Evolutionary conservation across 441 rosid genomes (phyloP).

Genomic region (Euphorbia corollata): DNA sequence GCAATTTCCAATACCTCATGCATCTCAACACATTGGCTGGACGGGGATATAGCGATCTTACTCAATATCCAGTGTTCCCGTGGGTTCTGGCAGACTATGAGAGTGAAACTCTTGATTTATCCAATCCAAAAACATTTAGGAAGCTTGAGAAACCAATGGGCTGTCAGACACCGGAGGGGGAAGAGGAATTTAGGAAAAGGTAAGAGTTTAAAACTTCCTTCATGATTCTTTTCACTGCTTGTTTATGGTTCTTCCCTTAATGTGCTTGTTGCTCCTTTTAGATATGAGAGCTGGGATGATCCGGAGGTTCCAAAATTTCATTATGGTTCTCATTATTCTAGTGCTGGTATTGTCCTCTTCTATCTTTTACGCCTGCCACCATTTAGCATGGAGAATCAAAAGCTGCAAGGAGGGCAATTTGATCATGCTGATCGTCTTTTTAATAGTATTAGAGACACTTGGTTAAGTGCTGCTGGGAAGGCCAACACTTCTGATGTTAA

Average conservation of each 20-base stretch:
- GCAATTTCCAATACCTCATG: conserved; percentile 99
- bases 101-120: conserved; percentile 79
- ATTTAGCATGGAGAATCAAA: conserved; percentile 94
- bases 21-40: conserved; percentile 99
- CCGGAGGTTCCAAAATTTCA: conserved; percentile 99
- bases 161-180: conserved; percentile 96
- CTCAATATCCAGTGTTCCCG: conserved; percentile 99
- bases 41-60: conserved; percentile 99
- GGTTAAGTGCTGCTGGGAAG: conserved; percentile 99
- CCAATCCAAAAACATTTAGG: conserved; percentile 83
- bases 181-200: conserved; percentile 98
- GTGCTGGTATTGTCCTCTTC: conserved; percentile 99
- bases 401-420: conserved; percentile 99
- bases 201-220: conserved; percentile 16
- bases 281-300: conserved; percentile 99
- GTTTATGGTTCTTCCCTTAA: conserved; percentile 13
- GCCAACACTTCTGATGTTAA: conserved; percentile 99
- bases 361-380: conserved; percentile 99
- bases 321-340: conserved; percentile 99
- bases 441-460: conserved; percentile 86
- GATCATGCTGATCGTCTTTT: conserved; percentile 99
- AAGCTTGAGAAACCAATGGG: conserved; percentile 99
- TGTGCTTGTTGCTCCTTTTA: conserved; percentile 30
- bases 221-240: background rate
- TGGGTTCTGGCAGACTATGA: conserved; percentile 99